These are phyloP conservation scores for Penicillium carneum DNA, from an alignment of 2,329 filamentous ascomycete species.

Conservation along the genomic window DNA sequence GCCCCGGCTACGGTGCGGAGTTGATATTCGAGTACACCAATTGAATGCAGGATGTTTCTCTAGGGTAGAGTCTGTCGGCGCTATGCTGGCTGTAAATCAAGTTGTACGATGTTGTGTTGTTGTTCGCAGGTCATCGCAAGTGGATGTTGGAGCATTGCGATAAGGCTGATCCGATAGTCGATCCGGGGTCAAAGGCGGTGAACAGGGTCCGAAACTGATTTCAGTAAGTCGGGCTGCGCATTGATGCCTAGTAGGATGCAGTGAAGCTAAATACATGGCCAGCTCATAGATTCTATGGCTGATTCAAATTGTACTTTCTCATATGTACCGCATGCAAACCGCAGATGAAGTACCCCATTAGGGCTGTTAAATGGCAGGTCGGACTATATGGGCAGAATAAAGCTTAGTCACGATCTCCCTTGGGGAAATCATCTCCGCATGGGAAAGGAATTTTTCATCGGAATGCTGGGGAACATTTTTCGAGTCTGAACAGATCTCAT, in stretches of 20 bases:
- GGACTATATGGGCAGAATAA: conserved; percentile 20
- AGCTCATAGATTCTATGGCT: not conserved
- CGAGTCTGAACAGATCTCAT: not conserved
- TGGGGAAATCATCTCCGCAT: not conserved
- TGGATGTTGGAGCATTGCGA: conserved; percentile 10
- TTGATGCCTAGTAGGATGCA: not conserved
- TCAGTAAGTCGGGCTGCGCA: not conserved
- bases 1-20: not conserved
- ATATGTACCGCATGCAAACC: not conserved
- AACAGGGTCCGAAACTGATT: not conserved
- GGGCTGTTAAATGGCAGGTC: not conserved
- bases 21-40: not conserved
- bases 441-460: conserved; percentile 15
- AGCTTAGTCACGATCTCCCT: conserved; percentile 5
- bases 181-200: conserved; percentile 23
- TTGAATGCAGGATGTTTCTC: not conserved
- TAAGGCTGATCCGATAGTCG: conserved; percentile 17
- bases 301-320: not conserved
- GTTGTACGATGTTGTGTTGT: not conserved
- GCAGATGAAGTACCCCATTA: not conserved
- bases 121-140: not conserved
- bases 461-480: conserved; percentile 17
- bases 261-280: not conserved
- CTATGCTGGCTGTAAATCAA: not conserved
- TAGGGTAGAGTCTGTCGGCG: not conserved